These are phyloP conservation scores for Clavariopsis aquatica DNA, from an alignment of 495 filamentous ascomycete species.

Conservation along the genomic window DNA sequence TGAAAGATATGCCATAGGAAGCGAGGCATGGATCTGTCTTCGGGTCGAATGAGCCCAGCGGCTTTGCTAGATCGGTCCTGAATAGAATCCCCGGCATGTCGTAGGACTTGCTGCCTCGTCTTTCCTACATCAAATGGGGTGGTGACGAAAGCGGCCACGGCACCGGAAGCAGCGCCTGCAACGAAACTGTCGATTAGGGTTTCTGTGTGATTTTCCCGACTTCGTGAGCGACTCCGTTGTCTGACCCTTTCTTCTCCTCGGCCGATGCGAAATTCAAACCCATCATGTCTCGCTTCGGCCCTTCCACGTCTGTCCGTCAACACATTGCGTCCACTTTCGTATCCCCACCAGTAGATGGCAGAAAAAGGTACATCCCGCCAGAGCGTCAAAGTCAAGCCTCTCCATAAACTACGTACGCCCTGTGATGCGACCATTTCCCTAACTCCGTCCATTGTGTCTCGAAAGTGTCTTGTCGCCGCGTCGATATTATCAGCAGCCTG, in stretches of 20 bases:
- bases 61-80: conserved; percentile 30
- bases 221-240: conserved; percentile 53
- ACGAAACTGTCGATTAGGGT: conserved; percentile 88
- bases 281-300: conserved; percentile 39
- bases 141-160: conserved; percentile 83
- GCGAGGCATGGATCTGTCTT: conserved; percentile 71
- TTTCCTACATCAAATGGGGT: conserved; percentile 98
- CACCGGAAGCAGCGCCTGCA: conserved; percentile 78
- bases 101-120: conserved; percentile 83
- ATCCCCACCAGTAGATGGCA: conserved; percentile 96
- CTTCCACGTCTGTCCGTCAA: conserved; percentile 63
- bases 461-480: conserved; percentile 61
- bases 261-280: conserved; percentile 31
- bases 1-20: conserved; percentile 86
- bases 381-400: conserved; percentile 87
- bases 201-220: conserved; percentile 59
- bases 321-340: conserved; percentile 72
- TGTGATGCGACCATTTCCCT: conserved; percentile 73
- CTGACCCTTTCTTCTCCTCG: conserved; percentile 30
- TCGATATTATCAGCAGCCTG: conserved; percentile 68
- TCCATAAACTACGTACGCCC: conserved; percentile 84
- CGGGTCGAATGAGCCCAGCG: conserved; percentile 55
- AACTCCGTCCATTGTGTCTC: conserved; percentile 71
- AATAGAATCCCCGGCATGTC: conserved; percentile 53
- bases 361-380: conserved; percentile 98